Evolutionary conservation across 495 filamentous ascomycete species (phyloP).

Genomic region (Hypoxylon fuscum): DNA sequence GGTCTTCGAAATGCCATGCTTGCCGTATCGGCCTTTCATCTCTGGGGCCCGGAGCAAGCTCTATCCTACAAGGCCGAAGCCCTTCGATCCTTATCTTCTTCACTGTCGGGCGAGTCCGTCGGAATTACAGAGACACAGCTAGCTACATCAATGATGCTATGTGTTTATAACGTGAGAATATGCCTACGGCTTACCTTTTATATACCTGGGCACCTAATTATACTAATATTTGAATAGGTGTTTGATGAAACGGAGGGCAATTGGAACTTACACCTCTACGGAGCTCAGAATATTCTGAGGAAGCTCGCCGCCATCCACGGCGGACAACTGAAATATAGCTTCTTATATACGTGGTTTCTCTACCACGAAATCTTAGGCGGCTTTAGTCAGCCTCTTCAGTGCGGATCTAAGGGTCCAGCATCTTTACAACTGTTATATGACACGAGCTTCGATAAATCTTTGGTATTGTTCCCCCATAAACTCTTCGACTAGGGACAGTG

Average conservation of each 20-base stretch:
- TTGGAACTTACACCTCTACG: constrained; percentile 46
- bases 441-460: constrained; percentile 41
- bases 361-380: constrained; percentile 49
- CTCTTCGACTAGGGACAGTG: background rate
- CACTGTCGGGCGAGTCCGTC: constrained; percentile 35
- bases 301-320: constrained; percentile 38
- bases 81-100: constrained; percentile 44
- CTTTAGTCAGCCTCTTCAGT: constrained; percentile 44
- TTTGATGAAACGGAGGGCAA: constrained; percentile 51
- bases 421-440: constrained; percentile 41
- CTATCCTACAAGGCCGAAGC: constrained; percentile 48
- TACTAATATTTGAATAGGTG: constrained; percentile 38
- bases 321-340: constrained; percentile 38
- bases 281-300: constrained; percentile 44
- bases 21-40: constrained; percentile 46
- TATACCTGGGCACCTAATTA: constrained; percentile 1
- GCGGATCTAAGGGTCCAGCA: constrained; percentile 35
- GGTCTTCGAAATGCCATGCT: constrained; percentile 49
- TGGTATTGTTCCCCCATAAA: constrained; percentile 24
- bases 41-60: constrained; percentile 42
- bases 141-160: constrained; percentile 51
- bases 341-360: constrained; percentile 49
- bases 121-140: constrained; percentile 47
- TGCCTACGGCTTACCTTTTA: background rate
- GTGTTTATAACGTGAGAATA: constrained; percentile 47